Evolutionary conservation across 83 land plant species (phyloP).

Genomic region (Picea abies): DNA sequence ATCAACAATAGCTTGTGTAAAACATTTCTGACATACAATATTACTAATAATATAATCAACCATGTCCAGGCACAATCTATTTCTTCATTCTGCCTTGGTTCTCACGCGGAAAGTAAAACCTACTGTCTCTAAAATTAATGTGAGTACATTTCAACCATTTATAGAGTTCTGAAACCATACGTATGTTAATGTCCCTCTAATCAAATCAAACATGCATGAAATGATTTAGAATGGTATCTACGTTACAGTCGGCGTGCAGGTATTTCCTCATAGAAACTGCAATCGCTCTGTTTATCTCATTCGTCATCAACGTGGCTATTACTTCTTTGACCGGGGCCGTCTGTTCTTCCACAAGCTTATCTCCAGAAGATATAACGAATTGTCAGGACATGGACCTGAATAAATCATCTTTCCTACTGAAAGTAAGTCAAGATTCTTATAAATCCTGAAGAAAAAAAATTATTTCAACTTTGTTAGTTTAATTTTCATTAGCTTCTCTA

Average conservation of each 20-base stretch:
- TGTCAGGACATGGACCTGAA: conserved; percentile 65
- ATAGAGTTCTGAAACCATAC: neutral
- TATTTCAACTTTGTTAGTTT: no score
- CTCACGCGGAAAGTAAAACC: conserved; percentile 68
- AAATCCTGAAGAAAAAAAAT: no score
- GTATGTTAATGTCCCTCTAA: no score
- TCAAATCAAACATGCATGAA: neutral
- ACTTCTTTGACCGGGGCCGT: conserved; percentile 72
- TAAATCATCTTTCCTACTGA: conserved; percentile 71
- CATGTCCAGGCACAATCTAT: conserved; percentile 78
- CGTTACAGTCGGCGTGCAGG: conserved; percentile 57
- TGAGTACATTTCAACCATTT: conserved; percentile 16
- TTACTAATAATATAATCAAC: neutral
- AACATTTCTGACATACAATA: no score
- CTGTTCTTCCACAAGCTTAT: conserved; percentile 39
- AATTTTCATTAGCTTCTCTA: no score
- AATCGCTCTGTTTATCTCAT: conserved; percentile 65
- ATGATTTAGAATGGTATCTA: neutral
- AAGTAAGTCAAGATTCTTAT: no score
- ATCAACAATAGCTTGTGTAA: no score
- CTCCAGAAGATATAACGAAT: conserved; percentile 19
- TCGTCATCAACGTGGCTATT: conserved; percentile 73
- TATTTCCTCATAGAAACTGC: conserved; percentile 71
- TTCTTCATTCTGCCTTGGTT: conserved; percentile 84
- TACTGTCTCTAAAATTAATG: conserved; percentile 64